These are phyloP conservation scores for Aureobasidium vineae DNA, from an alignment of 2,329 filamentous ascomycete genomes.

Conservation along the genomic window DNA sequence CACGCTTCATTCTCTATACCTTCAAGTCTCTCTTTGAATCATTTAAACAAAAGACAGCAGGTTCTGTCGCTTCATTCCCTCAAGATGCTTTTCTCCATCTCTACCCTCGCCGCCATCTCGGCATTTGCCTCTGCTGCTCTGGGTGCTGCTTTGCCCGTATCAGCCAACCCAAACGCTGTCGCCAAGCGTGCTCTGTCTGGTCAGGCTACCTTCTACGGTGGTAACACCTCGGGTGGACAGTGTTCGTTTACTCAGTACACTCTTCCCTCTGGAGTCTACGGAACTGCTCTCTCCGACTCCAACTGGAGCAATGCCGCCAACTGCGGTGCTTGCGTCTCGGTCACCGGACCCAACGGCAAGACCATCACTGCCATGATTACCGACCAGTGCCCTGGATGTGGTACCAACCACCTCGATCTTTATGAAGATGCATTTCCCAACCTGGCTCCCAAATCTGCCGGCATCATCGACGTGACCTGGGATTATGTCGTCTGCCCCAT, in stretches of 20 bases:
- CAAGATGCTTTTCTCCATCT: slow-evolving; percentile 29
- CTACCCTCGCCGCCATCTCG: slow-evolving; percentile 27
- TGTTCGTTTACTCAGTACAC: slow-evolving; percentile 65
- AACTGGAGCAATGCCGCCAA: slow-evolving; percentile 57
- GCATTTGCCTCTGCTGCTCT: slow-evolving; percentile 29
- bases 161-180: slow-evolving; percentile 14
- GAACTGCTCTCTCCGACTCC: slow-evolving; percentile 60
- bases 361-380: slow-evolving; percentile 63
- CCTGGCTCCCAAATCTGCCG: slow-evolving; percentile 47
- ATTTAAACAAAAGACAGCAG: slow-evolving; percentile 22
- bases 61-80: slow-evolving; percentile 28
- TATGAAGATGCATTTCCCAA: slow-evolving; percentile 53
- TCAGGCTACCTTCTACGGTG: slow-evolving; percentile 34
- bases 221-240: slow-evolving; percentile 45
- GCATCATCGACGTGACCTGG: slow-evolving; percentile 49
- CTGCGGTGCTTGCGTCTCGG: slow-evolving; percentile 62
- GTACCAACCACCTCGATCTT: slow-evolving; percentile 55
- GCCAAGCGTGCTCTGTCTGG: slow-evolving; percentile 29
- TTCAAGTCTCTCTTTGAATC: not conserved
- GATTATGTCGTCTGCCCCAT: slow-evolving; percentile 36
- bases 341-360: slow-evolving; percentile 56
- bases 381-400: slow-evolving; percentile 58
- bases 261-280: slow-evolving; percentile 58
- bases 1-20: not conserved
- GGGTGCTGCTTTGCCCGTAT: slow-evolving; percentile 26